phyloP scores from a whole-genome alignment of 2,329 filamentous ascomycete genomes.

The Stagonosporopsis tanaceti region DNA sequence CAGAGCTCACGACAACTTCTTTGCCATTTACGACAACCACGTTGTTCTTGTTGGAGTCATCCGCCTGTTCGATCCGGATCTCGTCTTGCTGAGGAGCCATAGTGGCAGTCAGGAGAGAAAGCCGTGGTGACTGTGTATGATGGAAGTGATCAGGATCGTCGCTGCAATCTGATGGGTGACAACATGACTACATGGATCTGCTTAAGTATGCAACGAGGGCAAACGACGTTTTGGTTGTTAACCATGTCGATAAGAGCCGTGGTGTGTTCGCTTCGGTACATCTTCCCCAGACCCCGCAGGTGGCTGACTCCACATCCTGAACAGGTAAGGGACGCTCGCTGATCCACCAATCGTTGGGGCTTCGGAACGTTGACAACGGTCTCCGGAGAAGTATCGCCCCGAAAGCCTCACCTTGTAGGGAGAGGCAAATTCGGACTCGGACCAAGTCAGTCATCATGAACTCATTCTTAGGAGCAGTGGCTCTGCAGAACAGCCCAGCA shows the following conservation, averaged over 20 bases:
- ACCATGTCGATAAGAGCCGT: conserved; percentile 2
- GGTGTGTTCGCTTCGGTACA: conserved; percentile 14
- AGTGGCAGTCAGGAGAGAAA: neutral
- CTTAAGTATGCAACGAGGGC: conserved; percentile 8
- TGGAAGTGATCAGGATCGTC: neutral
- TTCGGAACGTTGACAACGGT: conserved; percentile 28
- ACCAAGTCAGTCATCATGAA: neutral
- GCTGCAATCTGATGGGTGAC: neutral
- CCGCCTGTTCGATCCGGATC: conserved; percentile 10
- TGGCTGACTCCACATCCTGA: conserved; percentile 12
- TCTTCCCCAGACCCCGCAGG: conserved; percentile 18
- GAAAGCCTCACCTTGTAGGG: neutral
- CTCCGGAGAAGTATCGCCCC: conserved; percentile 13
- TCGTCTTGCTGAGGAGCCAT: conserved; percentile 13
- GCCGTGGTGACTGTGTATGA: neutral
- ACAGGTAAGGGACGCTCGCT: neutral
- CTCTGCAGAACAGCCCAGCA: neutral
- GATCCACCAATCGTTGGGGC: conserved; percentile 13
- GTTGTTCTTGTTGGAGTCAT: conserved; percentile 3
- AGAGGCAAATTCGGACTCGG: conserved; percentile 3
- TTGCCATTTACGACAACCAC: conserved; percentile 27
- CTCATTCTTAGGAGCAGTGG: neutral
- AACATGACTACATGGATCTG: neutral
- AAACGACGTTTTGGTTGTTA: neutral
- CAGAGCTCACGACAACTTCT: conserved; percentile 28